Percentiles rank a stretch among this genome's conserved stretches.
phyloP scores from a whole-genome alignment of 2,329 filamentous ascomycete species.

The Drechslerella coelobrocha region DNA sequence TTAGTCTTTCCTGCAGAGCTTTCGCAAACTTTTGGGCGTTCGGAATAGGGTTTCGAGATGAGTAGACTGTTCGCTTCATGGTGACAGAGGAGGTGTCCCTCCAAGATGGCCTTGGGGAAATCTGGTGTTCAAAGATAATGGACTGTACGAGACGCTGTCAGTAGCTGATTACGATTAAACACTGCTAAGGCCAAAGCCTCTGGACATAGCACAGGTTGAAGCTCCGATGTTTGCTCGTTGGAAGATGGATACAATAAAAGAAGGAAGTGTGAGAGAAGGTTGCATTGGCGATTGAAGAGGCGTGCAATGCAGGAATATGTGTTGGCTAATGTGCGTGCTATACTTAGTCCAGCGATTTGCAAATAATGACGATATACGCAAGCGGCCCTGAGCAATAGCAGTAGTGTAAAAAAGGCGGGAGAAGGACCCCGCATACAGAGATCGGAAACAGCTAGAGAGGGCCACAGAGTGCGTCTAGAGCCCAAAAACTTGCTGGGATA shows the following conservation, averaged over 20 bases:
- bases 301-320: background rate
- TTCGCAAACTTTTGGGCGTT: conserved; percentile 46
- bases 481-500: background rate
- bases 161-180: background rate
- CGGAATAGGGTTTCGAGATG: conserved; percentile 44
- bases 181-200: background rate
- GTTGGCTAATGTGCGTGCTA: no score
- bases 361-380: conserved; percentile 37
- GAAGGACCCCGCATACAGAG: no score
- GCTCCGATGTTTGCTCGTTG: conserved; percentile 15
- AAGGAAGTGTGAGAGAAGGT: no score
- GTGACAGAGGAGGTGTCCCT: conserved; percentile 15
- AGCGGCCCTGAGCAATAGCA: no score
- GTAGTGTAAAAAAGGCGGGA: no score
- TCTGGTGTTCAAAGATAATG: conserved; percentile 5
- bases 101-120: conserved; percentile 8
- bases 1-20: conserved; percentile 37
- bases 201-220: conserved; percentile 19
- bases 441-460: no score
- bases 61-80: conserved; percentile 48
- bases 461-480: no score
- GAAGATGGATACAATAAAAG: background rate
- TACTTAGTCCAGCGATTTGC: no score
- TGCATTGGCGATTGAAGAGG: no score
- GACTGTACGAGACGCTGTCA: no score